These are phyloP conservation scores for Adansonia gregorii DNA, from an alignment of 441 rosid genomes.

Conservation along the genomic window DNA sequence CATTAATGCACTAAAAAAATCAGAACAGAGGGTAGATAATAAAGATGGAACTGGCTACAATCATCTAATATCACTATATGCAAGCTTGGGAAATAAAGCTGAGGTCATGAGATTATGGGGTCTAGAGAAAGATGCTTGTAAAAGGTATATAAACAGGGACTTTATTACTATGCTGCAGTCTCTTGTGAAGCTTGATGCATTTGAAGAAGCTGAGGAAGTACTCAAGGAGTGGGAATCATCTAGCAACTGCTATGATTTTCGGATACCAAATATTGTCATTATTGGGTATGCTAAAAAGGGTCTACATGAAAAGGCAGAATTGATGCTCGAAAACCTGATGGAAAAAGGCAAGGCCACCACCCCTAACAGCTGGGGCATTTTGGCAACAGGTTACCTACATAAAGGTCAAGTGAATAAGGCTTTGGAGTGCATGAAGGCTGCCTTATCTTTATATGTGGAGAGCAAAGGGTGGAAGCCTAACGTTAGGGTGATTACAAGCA, in stretches of 20 bases:
- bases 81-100: constrained; percentile 55
- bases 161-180: constrained; percentile 63
- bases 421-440: constrained; percentile 54
- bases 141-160: constrained; percentile 65
- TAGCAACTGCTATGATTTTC: constrained; percentile 59
- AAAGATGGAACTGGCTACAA: constrained; percentile 76
- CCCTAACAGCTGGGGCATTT: constrained; percentile 61
- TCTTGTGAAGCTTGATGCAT: constrained; percentile 63
- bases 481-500: constrained; percentile 42
- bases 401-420: constrained; percentile 51
- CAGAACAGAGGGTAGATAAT: constrained; percentile 59
- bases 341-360: constrained; percentile 53
- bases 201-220: constrained; percentile 67
- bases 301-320: constrained; percentile 58
- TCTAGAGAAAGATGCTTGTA: constrained; percentile 62
- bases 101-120: constrained; percentile 77
- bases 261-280: constrained; percentile 53
- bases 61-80: constrained; percentile 72
- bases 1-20: constrained; percentile 47
- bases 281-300: constrained; percentile 45
- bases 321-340: constrained; percentile 49
- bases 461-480: constrained; percentile 67
- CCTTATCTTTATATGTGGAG: constrained; percentile 36
- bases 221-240: constrained; percentile 70
- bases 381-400: constrained; percentile 57